A percentile compares a stretch with the other conserved stretches of the same genome.
Evolutionary conservation across 169 alveolate genomes (phyloP).

Genomic region (Blepharisma undulans): DNA sequence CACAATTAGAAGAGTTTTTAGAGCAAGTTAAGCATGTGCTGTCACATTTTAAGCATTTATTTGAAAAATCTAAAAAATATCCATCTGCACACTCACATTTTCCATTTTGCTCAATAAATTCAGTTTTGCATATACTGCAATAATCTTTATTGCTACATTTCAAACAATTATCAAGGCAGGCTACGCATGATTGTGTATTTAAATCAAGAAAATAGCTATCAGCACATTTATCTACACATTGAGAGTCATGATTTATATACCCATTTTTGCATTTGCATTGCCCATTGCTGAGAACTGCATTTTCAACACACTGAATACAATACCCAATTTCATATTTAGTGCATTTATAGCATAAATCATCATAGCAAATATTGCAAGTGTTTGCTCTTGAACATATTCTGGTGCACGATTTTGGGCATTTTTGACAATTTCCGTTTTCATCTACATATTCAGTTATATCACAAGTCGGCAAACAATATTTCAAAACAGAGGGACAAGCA

Average conservation of each 20-base stretch:
- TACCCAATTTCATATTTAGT: background rate
- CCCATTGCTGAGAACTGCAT: background rate
- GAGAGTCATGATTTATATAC: background rate
- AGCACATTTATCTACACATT: background rate
- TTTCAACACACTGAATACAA: background rate
- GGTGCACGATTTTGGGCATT: background rate
- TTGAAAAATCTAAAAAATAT: background rate
- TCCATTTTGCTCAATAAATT: background rate
- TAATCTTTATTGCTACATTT: background rate
- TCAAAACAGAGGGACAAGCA: background rate
- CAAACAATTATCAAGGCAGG: background rate
- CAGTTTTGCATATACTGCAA: background rate
- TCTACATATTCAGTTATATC: background rate
- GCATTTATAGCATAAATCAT: background rate
- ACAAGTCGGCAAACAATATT: background rate
- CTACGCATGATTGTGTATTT: background rate
- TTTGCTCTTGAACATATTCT: background rate
- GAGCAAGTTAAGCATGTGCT: background rate
- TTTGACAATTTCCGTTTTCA: background rate
- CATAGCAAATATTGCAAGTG: background rate
- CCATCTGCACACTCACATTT: background rate
- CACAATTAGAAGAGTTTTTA: background rate
- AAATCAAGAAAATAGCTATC: background rate
- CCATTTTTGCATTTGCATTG: background rate
- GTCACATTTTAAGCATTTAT: background rate